phyloP scores from a whole-genome alignment of 1,284 basidiomycete species.

The Rhodotorula sp. region DNA sequence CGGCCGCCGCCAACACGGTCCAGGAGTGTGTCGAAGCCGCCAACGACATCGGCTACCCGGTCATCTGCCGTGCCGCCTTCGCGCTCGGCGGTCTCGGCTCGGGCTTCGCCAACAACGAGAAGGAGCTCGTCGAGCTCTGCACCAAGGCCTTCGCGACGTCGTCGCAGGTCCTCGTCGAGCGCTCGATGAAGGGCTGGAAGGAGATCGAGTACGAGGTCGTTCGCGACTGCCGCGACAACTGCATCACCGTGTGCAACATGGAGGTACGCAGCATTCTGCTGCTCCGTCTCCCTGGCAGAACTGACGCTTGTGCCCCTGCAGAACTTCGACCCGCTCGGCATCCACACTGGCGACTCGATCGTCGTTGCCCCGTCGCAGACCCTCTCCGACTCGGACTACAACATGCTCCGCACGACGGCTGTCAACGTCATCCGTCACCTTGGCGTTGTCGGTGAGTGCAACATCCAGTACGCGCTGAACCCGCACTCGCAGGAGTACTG shows the following conservation, averaged over 20 bases:
- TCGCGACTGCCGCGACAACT: conserved; percentile 95
- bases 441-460: conserved; percentile 96
- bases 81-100: conserved; percentile 93
- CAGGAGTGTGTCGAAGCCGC: conserved; percentile 88
- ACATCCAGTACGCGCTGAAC: conserved; percentile 98
- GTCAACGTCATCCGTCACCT: conserved; percentile 97
- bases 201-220: conserved; percentile 99
- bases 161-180: conserved; percentile 96
- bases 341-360: conserved; percentile 99
- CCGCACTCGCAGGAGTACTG: conserved; percentile 94
- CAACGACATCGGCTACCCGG: conserved; percentile 84
- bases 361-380: conserved; percentile 98
- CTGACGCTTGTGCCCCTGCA: conserved; percentile 49
- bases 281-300: not conserved
- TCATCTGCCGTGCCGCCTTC: conserved; percentile 95
- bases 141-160: conserved; percentile 93
- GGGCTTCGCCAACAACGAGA: conserved; percentile 89
- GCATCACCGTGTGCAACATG: conserved; percentile 99
- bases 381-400: conserved; percentile 93
- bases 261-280: conserved; percentile 64
- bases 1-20: conserved; percentile 71
- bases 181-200: conserved; percentile 99
- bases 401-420: conserved; percentile 97
- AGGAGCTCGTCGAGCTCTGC: conserved; percentile 82
- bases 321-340: conserved; percentile 98